Percentiles rank a stretch among this genome's conserved stretches.
Conservation (phyloP, 305 asterid genomes). For the Fraxinus platypoda region DNA sequence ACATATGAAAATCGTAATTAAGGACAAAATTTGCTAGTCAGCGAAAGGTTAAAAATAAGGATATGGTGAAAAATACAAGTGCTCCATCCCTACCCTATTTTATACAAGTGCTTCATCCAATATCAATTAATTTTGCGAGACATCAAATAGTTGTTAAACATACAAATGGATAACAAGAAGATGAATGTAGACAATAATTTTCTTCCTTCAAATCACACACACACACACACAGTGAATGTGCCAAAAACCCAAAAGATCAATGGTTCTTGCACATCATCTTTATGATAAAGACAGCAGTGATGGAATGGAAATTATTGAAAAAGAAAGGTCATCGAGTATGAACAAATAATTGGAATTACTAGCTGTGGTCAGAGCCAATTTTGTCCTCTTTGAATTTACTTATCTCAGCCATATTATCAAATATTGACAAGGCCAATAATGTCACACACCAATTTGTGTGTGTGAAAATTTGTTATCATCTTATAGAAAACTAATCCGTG, state of each 20-base stretch:
- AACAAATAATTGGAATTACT: conserved; percentile 26
- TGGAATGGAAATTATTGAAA: neutral
- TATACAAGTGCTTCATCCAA: too few relatives aligned
- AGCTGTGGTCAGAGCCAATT: conserved; percentile 27
- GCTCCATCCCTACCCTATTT: too few relatives aligned
- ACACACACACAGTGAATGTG: conserved; percentile 7
- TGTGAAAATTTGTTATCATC: neutral
- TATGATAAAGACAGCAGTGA: neutral
- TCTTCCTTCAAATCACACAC: neutral
- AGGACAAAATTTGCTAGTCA: too few relatives aligned
- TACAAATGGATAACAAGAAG: neutral
- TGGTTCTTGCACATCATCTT: neutral
- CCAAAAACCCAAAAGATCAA: neutral
- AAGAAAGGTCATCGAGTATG: neutral
- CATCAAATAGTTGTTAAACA: neutral
- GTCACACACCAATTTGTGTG: neutral
- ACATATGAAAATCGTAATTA: too few relatives aligned
- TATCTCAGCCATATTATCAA: conserved; percentile 23
- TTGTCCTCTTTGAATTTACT: conserved; percentile 11
- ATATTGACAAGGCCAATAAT: conserved; percentile 10
- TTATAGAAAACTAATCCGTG: neutral
- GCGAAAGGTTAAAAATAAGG: too few relatives aligned
- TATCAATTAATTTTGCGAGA: too few relatives aligned
- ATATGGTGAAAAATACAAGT: too few relatives aligned
- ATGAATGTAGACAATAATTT: neutral